phyloP scores from a whole-genome alignment of 2,329 filamentous ascomycete species.

The Ceratocystis colombiana region DNA sequence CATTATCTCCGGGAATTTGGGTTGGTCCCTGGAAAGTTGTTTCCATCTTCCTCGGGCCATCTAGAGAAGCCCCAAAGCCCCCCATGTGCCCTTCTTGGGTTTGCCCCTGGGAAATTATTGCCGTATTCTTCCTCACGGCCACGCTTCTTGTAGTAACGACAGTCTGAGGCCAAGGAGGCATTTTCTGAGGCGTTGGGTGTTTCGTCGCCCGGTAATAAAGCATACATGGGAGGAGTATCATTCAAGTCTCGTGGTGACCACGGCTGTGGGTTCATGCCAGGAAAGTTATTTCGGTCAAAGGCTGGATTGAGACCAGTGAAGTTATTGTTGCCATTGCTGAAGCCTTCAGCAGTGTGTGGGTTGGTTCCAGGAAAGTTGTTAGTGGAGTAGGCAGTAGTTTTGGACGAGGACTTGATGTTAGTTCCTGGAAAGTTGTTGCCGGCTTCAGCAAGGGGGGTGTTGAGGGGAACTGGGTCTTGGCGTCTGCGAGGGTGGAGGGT shows the following conservation, averaged over 20 bases:
- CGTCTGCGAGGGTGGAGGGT: conserved; percentile 13
- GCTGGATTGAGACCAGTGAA: conserved; percentile 16
- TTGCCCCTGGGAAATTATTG: conserved; percentile 26
- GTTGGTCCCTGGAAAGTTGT: conserved; percentile 24
- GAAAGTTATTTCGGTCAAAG: conserved; percentile 20
- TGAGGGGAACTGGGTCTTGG: conserved; percentile 5
- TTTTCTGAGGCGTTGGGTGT: background rate
- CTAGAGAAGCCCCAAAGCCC: conserved; percentile 14
- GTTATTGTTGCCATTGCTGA: conserved; percentile 21
- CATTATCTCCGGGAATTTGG: background rate
- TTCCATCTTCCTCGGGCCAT: conserved; percentile 18
- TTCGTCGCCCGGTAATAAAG: conserved; percentile 12
- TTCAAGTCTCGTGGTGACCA: conserved; percentile 15
- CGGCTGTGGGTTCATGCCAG: conserved; percentile 19
- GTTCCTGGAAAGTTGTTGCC: conserved; percentile 27
- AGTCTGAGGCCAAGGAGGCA: background rate
- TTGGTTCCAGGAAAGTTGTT: conserved; percentile 24
- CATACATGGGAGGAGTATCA: conserved; percentile 10
- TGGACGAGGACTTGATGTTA: conserved; percentile 17
- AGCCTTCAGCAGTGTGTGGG: conserved; percentile 6
- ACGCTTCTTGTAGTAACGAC: background rate
- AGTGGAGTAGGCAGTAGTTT: conserved; percentile 7
- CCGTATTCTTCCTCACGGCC: conserved; percentile 20
- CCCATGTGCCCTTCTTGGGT: conserved; percentile 16
- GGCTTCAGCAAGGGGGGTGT: conserved; percentile 17